These are phyloP conservation scores for Zoysia matrella DNA, from an alignment of 202 grass and related monocot species.

Conservation along the genomic window DNA sequence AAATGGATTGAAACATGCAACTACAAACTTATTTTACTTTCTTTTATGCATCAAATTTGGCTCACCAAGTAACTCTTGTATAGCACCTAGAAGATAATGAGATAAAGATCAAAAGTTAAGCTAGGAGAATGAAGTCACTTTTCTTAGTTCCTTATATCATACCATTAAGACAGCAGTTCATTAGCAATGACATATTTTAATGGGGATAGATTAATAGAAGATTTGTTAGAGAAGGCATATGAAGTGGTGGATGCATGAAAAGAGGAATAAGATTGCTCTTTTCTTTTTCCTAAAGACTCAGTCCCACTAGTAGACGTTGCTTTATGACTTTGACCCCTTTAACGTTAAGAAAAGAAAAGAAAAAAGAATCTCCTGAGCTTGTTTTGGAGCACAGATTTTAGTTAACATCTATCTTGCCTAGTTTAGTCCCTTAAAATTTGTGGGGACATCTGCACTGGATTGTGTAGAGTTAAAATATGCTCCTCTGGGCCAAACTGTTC, in stretches of 20 bases:
- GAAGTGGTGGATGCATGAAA: slow-evolving; percentile 30
- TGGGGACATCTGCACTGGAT: slow-evolving; percentile 25
- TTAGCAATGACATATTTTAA: background rate
- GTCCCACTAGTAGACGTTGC: slow-evolving; percentile 13
- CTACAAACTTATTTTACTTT: too few species aligned
- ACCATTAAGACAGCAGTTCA: background rate
- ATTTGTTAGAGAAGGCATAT: slow-evolving; percentile 32
- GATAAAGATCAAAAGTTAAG: slow-evolving; percentile 6
- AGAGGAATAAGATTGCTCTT: slow-evolving; percentile 11
- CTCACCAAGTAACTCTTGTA: background rate
- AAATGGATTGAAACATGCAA: background rate
- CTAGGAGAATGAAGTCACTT: background rate
- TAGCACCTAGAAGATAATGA: background rate
- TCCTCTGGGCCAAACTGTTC: slow-evolving; percentile 12
- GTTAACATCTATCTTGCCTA: slow-evolving; percentile 32
- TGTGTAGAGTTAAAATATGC: slow-evolving; percentile 24
- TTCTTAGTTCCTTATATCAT: slow-evolving; percentile 9
- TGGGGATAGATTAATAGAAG: slow-evolving; percentile 12
- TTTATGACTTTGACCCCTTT: slow-evolving; percentile 34
- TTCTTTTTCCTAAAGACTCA: slow-evolving; percentile 1
- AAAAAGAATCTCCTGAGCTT: slow-evolving; percentile 12
- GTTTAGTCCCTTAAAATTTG: slow-evolving; percentile 21
- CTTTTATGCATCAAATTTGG: slow-evolving; percentile 2
- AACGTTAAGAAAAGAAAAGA: background rate
- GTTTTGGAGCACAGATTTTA: slow-evolving; percentile 15